These are phyloP conservation scores for Penicillium hordei DNA, from an alignment of 2,329 filamentous ascomycete genomes.

Conservation along the genomic window DNA sequence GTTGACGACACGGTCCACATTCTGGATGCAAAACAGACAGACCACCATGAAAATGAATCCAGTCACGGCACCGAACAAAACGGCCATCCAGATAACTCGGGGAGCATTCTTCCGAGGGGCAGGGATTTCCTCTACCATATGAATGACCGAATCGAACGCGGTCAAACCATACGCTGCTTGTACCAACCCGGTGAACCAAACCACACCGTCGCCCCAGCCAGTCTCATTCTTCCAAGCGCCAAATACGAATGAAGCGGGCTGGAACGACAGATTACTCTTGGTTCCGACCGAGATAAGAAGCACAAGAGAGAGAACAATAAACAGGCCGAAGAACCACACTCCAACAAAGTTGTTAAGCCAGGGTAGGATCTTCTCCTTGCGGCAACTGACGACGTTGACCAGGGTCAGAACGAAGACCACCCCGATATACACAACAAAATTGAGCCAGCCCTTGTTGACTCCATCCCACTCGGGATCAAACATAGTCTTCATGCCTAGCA, in stretches of 20 bases:
- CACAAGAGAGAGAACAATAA: conserved; percentile 53
- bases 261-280: conserved; percentile 47
- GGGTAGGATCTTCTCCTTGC: conserved; percentile 50
- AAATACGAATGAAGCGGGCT: conserved; percentile 55
- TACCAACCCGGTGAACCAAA: conserved; percentile 60
- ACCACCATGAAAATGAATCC: conserved; percentile 56
- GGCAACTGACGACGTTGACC: conserved; percentile 55
- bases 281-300: conserved; percentile 55
- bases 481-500: conserved; percentile 58
- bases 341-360: conserved; percentile 59
- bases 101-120: conserved; percentile 53
- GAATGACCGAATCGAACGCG: conserved; percentile 60
- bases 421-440: conserved; percentile 57
- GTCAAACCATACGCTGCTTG: conserved; percentile 59
- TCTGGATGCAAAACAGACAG: conserved; percentile 54
- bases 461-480: conserved; percentile 52
- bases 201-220: conserved; percentile 56
- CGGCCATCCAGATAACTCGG: conserved; percentile 54
- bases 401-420: conserved; percentile 51
- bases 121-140: conserved; percentile 60
- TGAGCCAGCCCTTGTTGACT: conserved; percentile 50
- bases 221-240: conserved; percentile 53
- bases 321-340: conserved; percentile 53
- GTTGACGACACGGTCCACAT: conserved; percentile 45
- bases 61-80: conserved; percentile 50